Base-by-base conservation (phyloP, 2,329 filamentous ascomycete species). In the Cercospora sesami region DNA sequence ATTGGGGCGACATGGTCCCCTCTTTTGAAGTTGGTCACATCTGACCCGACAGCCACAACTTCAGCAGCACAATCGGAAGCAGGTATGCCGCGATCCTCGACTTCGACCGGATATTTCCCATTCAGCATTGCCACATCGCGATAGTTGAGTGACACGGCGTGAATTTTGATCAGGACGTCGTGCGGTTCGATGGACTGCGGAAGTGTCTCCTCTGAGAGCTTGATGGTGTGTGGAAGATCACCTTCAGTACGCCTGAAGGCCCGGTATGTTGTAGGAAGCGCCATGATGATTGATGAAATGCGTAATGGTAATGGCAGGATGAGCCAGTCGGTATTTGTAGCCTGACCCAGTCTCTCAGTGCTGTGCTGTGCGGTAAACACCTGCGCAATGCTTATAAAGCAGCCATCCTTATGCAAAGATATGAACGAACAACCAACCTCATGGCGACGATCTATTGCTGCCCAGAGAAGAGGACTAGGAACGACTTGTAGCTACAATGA, bases 71-170 rank as follows among this genome's bases (percentile, higher is more conserved):
- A 78, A 65, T 79, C 78, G 16, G 75, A 75, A 48, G 78, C 76
- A 18, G 74, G 75, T 14, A 80, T 73, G 1, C 72, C 70, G 7
- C 71, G 67, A 4, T 73, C 73, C 16, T 68, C 75, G 1, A 71
- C 74, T 2, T 75, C 77, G 59, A 69, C 72, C 18, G 77, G 75
- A 51, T 79, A 78, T 12, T 69, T 68, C 12, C 77, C 78, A 53
- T 76, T 71, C 2, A 71, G 68, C 60, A 79, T 79, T 18, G 77
- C 72, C 53, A 68, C 81, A 70, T 86, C 84, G 42, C 83, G 80
- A 73, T 84, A 86, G 70, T 86, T 86, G 57, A 86, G 77, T 6
- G 83, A 83, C 0, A 85, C 82, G 23, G 84, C 79, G 36, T 79
- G 79, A 21, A 86, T 78, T 71, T 83, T 80, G 8, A 86, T 80